Base-by-base conservation (phyloP, 2,329 filamentous ascomycete species). In the Apiospora sp. region DNA sequence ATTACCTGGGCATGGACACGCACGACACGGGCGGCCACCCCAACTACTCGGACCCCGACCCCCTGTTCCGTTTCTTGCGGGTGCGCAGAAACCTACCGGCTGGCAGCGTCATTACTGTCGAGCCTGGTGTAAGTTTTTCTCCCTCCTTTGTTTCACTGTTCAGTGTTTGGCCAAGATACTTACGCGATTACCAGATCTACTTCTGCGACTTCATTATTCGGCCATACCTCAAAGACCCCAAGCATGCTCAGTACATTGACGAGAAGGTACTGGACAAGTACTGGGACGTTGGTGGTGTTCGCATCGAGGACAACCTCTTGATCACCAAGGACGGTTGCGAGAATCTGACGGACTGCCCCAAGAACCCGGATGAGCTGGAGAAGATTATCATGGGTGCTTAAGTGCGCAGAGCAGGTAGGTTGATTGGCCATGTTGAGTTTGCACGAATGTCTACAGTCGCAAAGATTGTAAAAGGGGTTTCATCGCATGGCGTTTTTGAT, bases 1-100 rank as follows among this genome's bases (percentile, higher is more conserved):
- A 98, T 82, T 96, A 97, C 81, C 86, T 98, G 13, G 95, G 95
- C 74, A 92, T 98, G 88, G 95, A 98, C 81, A 97, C 95, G 1
- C 95, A 98, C 81, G 95, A 98, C 79, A 93, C 91, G 0, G 93
- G 93, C 74, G 94, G 93, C 30, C 91, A 94, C 80, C 87, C 93
- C 48, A 92, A 95, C 82, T 94, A 93, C 78, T 86, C 86, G 12
- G 96, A 99, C 80, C 85, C 88, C 73, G 95, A 99, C 81, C 86
- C 89, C 48, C 90, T 98, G 88, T 98, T 98, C 84, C 88, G 91
- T 71, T 98, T 98, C 80, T 85, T 99, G 73, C 88, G 96, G 64
- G 92, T 97, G 51, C 87, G 96, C 71, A 92, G 93, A 16, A 87
- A 84, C 30, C 82, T 98, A 68, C 94, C 94, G 0, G 92, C 91